Evolutionary conservation across 2,329 filamentous ascomycete species (phyloP).

Genomic region (Monilinia polystroma): DNA sequence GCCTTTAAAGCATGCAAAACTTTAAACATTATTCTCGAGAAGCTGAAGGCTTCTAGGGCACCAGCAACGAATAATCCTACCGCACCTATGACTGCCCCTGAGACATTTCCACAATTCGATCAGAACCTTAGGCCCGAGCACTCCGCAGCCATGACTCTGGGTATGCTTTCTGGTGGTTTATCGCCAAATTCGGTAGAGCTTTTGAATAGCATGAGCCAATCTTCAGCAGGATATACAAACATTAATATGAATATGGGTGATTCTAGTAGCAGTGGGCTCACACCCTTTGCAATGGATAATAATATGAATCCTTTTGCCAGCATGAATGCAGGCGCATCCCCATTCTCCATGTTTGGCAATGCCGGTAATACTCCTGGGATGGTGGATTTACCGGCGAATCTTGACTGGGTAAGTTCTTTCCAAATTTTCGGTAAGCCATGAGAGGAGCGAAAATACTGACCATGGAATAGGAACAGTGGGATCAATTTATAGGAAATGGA

Average conservation of each 20-base stretch:
- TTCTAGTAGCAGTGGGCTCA: conserved; percentile 42
- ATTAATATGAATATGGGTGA: conserved; percentile 38
- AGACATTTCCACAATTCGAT: conserved; percentile 40
- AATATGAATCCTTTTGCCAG: conserved; percentile 32
- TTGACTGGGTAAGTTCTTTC: conserved; percentile 58
- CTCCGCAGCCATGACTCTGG: conserved; percentile 68
- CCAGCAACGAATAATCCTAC: conserved; percentile 18
- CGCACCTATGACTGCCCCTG: conserved; percentile 30
- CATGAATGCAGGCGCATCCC: conserved; percentile 36
- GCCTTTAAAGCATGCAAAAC: conserved; percentile 82
- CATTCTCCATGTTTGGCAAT: conserved; percentile 54
- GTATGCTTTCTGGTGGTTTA: conserved; percentile 62
- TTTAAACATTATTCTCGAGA: conserved; percentile 80
- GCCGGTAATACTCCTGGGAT: conserved; percentile 47
- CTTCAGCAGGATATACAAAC: conserved; percentile 36
- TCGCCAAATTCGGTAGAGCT: conserved; percentile 47
- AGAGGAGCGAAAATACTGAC: neutral
- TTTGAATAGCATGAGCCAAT: conserved; percentile 41
- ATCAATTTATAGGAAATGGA: conserved; percentile 60
- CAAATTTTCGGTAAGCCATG: neutral
- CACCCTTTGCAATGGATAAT: conserved; percentile 43
- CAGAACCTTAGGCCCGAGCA: conserved; percentile 62
- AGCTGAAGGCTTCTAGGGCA: conserved; percentile 58
- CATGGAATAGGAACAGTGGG: conserved; percentile 60
- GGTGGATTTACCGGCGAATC: conserved; percentile 55